Base-by-base conservation (phyloP, 345 rosid species). In the Leavenworthia alabamica region DNA sequence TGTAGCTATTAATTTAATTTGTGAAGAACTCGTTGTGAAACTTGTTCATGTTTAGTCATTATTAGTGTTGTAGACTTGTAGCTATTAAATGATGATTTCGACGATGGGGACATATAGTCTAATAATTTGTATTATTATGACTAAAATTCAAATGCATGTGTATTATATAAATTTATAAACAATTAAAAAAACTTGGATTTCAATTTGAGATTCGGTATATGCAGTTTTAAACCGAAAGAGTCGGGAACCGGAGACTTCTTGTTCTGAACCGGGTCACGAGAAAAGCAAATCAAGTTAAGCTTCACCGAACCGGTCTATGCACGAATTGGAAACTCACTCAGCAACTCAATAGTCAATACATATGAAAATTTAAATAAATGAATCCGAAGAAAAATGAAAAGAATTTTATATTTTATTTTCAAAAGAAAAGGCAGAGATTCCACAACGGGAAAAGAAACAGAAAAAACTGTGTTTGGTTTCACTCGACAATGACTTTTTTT, bases 381-480 rank as follows among this genome's bases (percentile, higher is more conserved):
- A 42, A 8, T 8, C 8, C 20, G n/a, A 32, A 56, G 36, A 19
- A 59, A 31, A 55, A 13, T 13, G 22, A 14, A 44, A 44, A 16
- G 33, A 6, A n/a, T 36, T 3, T 53, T 32, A n/a, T 10, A 26
- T 10, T 11, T 45, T 45, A 9, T 32, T 40, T 41, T 2, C 2
- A 12, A 12, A 58, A 27, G 37, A 48, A 62, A 48, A 51, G 32
- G 57, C 39, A 40, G 13, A 26, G 45, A 64, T 15, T 44, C 26
- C 62, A 42, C 26, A 44, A 65, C 37, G 28, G 62, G 14, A 58
- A 51, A 29, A 39, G 2, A 16, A 62, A 62, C 29, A 66, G 37
- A 55, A 12, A 66, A 60, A 14, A 27, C 54, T 12, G 54, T 12
- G 53, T 60, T 50, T 59, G 56, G 73, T 59, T 59, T 31, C 53